Evolutionary conservation across 2,329 filamentous ascomycete species (phyloP), one percentile per base, ranked within the genome.

Genomic region (Fusarium solani-melongenae): DNA sequence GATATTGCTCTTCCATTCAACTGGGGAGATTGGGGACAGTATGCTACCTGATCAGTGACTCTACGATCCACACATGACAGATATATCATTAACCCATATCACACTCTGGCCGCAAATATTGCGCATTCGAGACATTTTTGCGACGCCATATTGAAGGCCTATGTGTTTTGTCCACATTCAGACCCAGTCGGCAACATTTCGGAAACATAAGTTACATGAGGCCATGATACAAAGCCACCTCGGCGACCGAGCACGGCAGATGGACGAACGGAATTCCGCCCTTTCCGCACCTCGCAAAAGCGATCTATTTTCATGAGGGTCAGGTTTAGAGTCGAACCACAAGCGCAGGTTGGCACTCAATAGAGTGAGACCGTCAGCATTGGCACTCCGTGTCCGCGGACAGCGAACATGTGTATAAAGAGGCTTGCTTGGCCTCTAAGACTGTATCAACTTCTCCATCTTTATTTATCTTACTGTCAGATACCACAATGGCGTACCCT

Each of bases 1-100:
- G 88, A 89, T 55, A 87, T 89, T 59, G 86, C 85, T 0, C 79
- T 87, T 14, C 88, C 87, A 0, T 84, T 87, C 1, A 88, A 88
- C 46, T 89, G 87, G 87, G 81, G 81, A 11, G 84, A 85, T 14
- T 86, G 83, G 84, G 81, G 79, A 1, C 82, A 84, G 29, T 83
- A 81, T 66, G 78, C 80, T 15, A 78, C 78, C 2, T 81, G 75
- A 77, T 53, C 36, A 7, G 49, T 20, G 58, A 49, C 6, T 29
- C 11, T 1, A 20, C 55, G 8, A 27, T 46, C n/a, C 14, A 51
- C 10, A 29, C 9, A 7, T n/a, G 27, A 14, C 24, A 41, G 14
- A 36, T 36, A 11, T 22, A 56, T 17, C 51, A 36, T 17, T 34
- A 17, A 10, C 20, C 51, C 29, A 56, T 33, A 27, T n/a, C 41